Base-by-base conservation (phyloP, 2,329 filamentous ascomycete species). In the Fusarium sp. region DNA sequence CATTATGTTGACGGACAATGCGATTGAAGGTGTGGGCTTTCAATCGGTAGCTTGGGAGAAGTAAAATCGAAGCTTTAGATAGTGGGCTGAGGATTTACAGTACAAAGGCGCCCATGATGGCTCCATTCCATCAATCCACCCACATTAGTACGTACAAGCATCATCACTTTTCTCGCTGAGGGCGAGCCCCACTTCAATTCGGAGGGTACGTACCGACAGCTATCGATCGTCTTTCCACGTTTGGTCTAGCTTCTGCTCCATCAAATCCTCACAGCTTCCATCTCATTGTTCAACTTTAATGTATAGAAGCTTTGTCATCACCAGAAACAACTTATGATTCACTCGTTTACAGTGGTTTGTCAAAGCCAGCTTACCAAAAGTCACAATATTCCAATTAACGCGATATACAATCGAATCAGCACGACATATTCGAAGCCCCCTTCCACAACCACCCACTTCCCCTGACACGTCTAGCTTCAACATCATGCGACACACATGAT, bases 401-500 rank as follows among this genome's bases (percentile, higher is more conserved):
- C 37, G 20, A 42, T 18, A 25, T 18, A 23, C 27, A 11, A 49
- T 12, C 20, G 3, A 32, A 20, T 20, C 16, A 7, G 41, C 21
- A 18, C 16, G 12, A 18, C 50, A 30, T 45, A 45, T 34, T 47
- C 46, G n/a, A 54, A 50, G 21, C 47, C 43, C 54, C 37, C 57
- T 43, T 49, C 40, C 18, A 27, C 45, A 16, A 54, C 55, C 48
- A 46, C 40, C 43, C 27, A 41, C 48, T 56, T 42, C 56, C 47
- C 57, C 51, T 60, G 56, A 69, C 55, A 53, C 63, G 27, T 43
- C 28, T 47, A 59, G 41, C 57, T 66, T 63, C 53, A 71, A 32
- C 75, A 80, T 69, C 71, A 80, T 81, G 78, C 73, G 73, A 56
- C 71, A 74, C 66, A 75, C 63, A 63, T 70, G 63, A 70, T 78